phyloP scores from a whole-genome alignment of 345 rosid genomes.

The Eucalyptus curtisii region DNA sequence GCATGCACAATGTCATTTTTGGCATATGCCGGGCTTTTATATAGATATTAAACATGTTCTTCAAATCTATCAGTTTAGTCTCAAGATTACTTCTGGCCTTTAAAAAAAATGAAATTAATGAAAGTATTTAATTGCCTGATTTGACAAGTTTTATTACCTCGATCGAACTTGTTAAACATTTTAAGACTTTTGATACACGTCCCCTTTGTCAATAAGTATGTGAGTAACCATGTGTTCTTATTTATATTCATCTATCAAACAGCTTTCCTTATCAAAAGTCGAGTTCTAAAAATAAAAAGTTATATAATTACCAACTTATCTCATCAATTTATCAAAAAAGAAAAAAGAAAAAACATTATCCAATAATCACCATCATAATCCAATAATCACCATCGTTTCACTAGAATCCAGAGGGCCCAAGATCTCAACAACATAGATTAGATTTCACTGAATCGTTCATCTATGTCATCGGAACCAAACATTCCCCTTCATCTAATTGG shows the following conservation, averaged over 20 bases:
- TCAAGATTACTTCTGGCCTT: too few species aligned
- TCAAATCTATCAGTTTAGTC: rapidly evolving
- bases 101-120: background rate
- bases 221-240: background rate
- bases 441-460: background rate
- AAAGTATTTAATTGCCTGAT: background rate
- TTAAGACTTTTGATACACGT: background rate
- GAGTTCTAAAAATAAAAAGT: background rate
- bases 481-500: background rate
- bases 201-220: background rate
- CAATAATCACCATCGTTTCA: background rate
- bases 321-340: too few species aligned
- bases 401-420: background rate
- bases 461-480: too few species aligned
- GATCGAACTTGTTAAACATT: rapidly evolving
- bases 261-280: background rate
- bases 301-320: background rate
- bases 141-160: background rate
- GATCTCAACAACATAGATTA: background rate
- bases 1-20: background rate
- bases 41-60: background rate
- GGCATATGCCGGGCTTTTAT: rapidly evolving
- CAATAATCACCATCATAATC: background rate
- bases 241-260: rapidly evolving
- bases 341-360: background rate